phyloP scores from a whole-genome alignment of 345 rosid genomes.

The Gossypium longicalyx region DNA sequence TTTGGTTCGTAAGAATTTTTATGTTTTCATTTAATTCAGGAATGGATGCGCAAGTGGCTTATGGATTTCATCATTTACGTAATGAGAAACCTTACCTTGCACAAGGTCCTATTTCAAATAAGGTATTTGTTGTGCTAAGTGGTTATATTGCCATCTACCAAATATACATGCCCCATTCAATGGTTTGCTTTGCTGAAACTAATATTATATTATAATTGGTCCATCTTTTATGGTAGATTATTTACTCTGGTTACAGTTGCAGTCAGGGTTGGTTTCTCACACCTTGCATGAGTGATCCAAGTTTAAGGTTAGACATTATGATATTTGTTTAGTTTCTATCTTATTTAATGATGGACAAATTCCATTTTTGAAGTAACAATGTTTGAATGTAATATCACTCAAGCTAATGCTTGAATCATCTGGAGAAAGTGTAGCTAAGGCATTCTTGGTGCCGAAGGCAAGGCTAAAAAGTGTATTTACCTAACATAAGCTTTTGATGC shows the following conservation, averaged over 20 bases:
- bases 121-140: conserved; percentile 39
- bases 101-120: conserved; percentile 87
- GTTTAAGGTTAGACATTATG: conserved; percentile 60
- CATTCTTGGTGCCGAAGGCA: not conserved
- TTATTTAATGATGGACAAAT: not conserved
- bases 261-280: conserved; percentile 98
- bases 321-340: not conserved
- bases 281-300: conserved; percentile 82
- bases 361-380: not conserved
- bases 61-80: conserved; percentile 92
- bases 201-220: not conserved
- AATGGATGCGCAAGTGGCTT: conserved; percentile 99
- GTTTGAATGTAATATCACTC: not conserved
- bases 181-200: conserved; percentile 11
- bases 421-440: not conserved
- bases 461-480: not conserved
- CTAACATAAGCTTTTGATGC: not conserved
- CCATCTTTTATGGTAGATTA: conserved; percentile 50
- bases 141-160: not conserved
- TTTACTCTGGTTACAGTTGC: conserved; percentile 89
- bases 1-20: conserved; percentile 12
- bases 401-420: not conserved
- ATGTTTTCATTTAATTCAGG: conserved; percentile 36
- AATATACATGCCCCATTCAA: not conserved
- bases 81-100: conserved; percentile 95